Evolutionary conservation across 1,284 basidiomycete genomes (phyloP), one percentile per base, ranked within the genome.

Genomic region (Megacollybia platyphylla): DNA sequence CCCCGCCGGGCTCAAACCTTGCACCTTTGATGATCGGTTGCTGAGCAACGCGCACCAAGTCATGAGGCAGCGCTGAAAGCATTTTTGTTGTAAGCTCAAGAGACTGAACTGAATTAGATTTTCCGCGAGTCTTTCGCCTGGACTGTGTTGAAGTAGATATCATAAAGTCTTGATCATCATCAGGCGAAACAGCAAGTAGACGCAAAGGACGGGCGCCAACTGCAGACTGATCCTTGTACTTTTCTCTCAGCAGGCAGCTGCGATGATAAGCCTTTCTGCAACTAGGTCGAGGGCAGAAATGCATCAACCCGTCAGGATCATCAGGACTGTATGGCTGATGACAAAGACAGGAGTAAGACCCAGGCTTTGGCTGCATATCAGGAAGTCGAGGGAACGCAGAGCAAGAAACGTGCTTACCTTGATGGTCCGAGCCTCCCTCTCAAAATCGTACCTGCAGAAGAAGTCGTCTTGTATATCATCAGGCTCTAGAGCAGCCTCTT

Each of bases 11-110:
- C 34, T 18, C 30, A 38, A 57, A 60, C 2, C 51, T 51, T 0
- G 46, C 56, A 0, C 73, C 71, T 13, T 68, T 63, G 7, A 75
- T 53, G 27, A 76, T 67, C 0, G 63, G 73, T 47, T 74, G 73
- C 7, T 58, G 48, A 1, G 72, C 71, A 2, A 63, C 42, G 0
- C 46, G 44, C 5, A 75, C 42, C 10, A 74, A 50, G 3, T 53
- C 47, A 0, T 43, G 13, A 0, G 68, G 68, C 2, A 73, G 51
- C 1, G 24, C 35, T 7, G 41, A 45, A 4, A 65, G 52, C 0
- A 51, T 44, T 1, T 49, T 46, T 13, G 8, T 32, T 24, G 20
- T 24, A 5, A 24, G 20, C 2, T 24, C 20, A 4, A 24, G 20
- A 24, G 20, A 24, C 20, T 24, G 20, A 24, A 24, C 20, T 24